Conservation (phyloP, 306 rosid species). For the Trichosanthes cucumerina region DNA sequence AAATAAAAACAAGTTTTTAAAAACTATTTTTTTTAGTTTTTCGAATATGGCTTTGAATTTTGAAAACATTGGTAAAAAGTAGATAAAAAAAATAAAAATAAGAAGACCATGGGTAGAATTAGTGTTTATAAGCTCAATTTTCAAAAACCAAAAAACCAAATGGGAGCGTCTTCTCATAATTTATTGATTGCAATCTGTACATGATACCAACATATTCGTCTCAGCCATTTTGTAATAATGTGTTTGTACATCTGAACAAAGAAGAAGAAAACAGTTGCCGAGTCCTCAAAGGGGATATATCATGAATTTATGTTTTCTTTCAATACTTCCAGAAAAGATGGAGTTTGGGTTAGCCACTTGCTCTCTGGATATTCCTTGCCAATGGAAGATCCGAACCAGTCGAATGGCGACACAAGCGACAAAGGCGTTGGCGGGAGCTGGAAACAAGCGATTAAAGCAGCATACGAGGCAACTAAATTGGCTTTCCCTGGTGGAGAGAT, state of each 20-base stretch:
- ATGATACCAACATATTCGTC: not conserved
- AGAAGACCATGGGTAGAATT: not conserved
- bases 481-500: slow-evolving; percentile 93
- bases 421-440: slow-evolving; percentile 76
- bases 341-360: slow-evolving; percentile 95
- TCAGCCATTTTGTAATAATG: not conserved
- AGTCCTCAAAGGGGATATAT: not conserved
- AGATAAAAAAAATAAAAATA: too few relatives aligned
- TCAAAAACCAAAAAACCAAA: too few relatives aligned
- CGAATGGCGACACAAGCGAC: slow-evolving; percentile 34
- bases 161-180: not conserved
- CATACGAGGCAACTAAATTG: slow-evolving; percentile 55
- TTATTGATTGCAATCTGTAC: not conserved
- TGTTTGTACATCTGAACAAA: not conserved
- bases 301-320: slow-evolving; percentile 7
- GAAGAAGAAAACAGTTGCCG: not conserved
- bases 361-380: slow-evolving; percentile 91
- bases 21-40: too few relatives aligned
- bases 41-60: not conserved
- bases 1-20: not conserved
- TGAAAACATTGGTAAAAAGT: too few relatives aligned
- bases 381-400: slow-evolving; percentile 82
- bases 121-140: not conserved
- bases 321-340: slow-evolving; percentile 49
- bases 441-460: slow-evolving; percentile 65